These are phyloP conservation scores for Cicer cuneatum DNA, from an alignment of 306 rosid species.

Conservation along the genomic window DNA sequence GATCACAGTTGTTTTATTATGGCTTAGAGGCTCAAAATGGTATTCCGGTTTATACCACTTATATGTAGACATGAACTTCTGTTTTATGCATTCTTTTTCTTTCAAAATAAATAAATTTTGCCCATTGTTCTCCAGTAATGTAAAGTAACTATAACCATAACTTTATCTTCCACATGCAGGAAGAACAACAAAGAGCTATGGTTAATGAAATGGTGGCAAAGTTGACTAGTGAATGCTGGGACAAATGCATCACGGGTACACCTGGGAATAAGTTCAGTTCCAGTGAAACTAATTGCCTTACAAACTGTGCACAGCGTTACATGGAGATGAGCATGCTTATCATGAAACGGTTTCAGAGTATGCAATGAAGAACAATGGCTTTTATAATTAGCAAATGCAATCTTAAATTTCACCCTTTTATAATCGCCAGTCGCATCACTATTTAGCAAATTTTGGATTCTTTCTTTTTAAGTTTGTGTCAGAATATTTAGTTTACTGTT, in stretches of 20 bases:
- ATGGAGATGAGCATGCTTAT: conserved; percentile 73
- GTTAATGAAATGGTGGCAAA: conserved; percentile 84
- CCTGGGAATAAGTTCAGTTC: conserved; percentile 94
- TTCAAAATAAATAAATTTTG: not conserved
- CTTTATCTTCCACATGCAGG: conserved; percentile 53
- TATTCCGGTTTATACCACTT: not conserved
- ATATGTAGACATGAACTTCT: not conserved
- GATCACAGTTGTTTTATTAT: not conserved
- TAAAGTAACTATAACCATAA: not conserved
- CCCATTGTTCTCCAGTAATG: not conserved
- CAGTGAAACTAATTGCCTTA: conserved; percentile 70
- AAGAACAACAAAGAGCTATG: conserved; percentile 82
- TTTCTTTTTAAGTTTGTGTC: not conserved
- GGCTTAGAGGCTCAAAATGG: not conserved
- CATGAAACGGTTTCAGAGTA: conserved; percentile 75
- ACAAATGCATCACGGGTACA: conserved; percentile 79
- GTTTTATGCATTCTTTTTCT: conserved; percentile 1
- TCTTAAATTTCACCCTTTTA: conserved; percentile 17
- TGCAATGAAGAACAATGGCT: conserved; percentile 56
- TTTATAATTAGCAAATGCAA: conserved; percentile 17
- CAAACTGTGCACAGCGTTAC: conserved; percentile 86
- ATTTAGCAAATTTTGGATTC: conserved; percentile 32
- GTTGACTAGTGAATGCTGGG: conserved; percentile 87
- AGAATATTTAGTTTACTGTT: conserved; percentile 30
- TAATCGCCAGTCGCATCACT: conserved; percentile 32